Evolutionary conservation across 257 asterid species (phyloP), one percentile per base, ranked within the genome.

Genomic region (Lithospermum erythrorhizon): DNA sequence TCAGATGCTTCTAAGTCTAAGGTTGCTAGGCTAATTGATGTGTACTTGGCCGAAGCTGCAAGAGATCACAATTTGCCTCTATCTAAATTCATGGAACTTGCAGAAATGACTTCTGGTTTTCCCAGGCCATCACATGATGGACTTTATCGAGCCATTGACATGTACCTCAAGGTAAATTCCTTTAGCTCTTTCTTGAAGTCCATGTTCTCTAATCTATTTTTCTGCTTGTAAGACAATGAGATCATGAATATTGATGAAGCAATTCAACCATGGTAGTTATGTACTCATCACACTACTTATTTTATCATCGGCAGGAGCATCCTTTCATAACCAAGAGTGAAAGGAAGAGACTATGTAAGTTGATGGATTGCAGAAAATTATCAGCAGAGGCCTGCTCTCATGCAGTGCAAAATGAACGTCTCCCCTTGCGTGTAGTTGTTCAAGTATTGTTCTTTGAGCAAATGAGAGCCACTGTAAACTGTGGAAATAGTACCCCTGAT

Each of bases 391-490:
- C 95, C 30, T 83, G 95, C 61, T 67, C 82, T 5, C 96, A 89
- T 32, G 96, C 87, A 0, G 95, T 82, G 53, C 96, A 88, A 59
- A 88, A 88, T 67, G 96, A 88, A 70, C 72, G 96, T 69, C 82
- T 86, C 14, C 95, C 95, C 0, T 22, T 89, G 70, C 82, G 96
- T 18, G 81, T 86, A 8, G 83, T 89, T 21, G 87, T 89, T 72
- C 95, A 89, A 78, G 84, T 89, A 56, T 79, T 89, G 15, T 86
- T 83, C 89, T 89, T 86, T 20, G 95, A 86, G 82, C 94, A 86
- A 62, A 69, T 76, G 57, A 68, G 90, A 72, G 78, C 81, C 29
- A 67, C 78, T 14, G 62, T 79, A 6, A 71, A 85, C 3, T 67
- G 76, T 18, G 87, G 86, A 21, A 64, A 68, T 61, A 76, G 75